Percentiles rank a stretch among this genome's conserved stretches.
phyloP scores from a whole-genome alignment of 805 yeast genomes.

The Barnettozyma vustinii region DNA sequence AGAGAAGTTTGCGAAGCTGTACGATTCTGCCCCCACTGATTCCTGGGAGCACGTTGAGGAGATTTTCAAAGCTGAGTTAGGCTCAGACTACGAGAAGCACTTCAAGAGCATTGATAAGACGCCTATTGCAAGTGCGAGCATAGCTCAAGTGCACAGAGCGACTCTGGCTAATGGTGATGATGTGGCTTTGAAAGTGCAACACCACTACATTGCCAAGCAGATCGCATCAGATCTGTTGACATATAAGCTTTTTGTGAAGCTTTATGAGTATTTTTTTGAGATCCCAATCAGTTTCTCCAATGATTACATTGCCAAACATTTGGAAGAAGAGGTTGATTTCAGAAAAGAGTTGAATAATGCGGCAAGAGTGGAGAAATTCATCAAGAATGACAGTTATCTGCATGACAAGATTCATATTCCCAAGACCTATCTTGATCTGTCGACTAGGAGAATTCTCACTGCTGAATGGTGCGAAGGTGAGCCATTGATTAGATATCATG shows the following conservation, averaged over 20 bases:
- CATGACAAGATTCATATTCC: constrained; percentile 50
- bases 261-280: constrained; percentile 55
- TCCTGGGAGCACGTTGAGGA: constrained; percentile 41
- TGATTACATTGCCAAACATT: constrained; percentile 49
- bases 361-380: constrained; percentile 30
- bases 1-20: constrained; percentile 48
- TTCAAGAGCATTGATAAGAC: constrained; percentile 44
- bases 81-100: constrained; percentile 34
- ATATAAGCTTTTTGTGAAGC: constrained; percentile 44
- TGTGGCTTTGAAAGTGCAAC: constrained; percentile 68
- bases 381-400: constrained; percentile 40
- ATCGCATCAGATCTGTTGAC: constrained; percentile 55
- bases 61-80: constrained; percentile 36
- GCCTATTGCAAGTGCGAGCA: constrained; percentile 72
- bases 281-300: constrained; percentile 57
- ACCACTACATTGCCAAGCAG: constrained; percentile 55
- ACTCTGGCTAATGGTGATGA: constrained; percentile 38
- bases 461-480: constrained; percentile 79
- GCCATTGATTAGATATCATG: constrained; percentile 42
- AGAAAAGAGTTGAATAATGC: constrained; percentile 51
- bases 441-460: constrained; percentile 48
- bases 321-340: constrained; percentile 60
- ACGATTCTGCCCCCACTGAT: constrained; percentile 65
- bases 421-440: constrained; percentile 36
- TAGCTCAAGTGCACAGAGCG: constrained; percentile 67